These are phyloP conservation scores for Pythium rishiriense DNA, from an alignment of 352 stramenopile species.

Conservation along the genomic window DNA sequence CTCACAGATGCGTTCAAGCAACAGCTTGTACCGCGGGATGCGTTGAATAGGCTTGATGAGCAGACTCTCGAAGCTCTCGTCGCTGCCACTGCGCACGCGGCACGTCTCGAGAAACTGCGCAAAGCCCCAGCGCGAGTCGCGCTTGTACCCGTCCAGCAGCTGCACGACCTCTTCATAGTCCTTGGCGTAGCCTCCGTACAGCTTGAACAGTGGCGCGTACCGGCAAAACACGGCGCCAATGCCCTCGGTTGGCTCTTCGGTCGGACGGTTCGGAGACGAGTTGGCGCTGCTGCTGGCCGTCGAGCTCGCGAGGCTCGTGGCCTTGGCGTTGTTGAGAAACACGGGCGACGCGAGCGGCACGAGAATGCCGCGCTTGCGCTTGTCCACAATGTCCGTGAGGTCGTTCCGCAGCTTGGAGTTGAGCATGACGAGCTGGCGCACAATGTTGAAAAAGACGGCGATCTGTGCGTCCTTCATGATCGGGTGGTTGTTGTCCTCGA, in stretches of 20 bases:
- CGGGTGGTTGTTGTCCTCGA: slow-evolving; percentile 75
- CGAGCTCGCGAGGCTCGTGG: slow-evolving; percentile 6
- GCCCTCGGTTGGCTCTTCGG: slow-evolving; percentile 30
- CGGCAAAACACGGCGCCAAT: slow-evolving; percentile 80
- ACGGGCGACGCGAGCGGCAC: slow-evolving; percentile 23
- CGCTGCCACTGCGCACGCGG: slow-evolving; percentile 44
- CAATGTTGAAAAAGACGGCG: slow-evolving; percentile 86
- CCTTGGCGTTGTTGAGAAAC: slow-evolving; percentile 11
- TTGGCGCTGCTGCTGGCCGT: slow-evolving; percentile 9
- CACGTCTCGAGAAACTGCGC: slow-evolving; percentile 60
- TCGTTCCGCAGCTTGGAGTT: slow-evolving; percentile 85
- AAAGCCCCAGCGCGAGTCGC: slow-evolving; percentile 51
- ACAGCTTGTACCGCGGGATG: slow-evolving; percentile 90
- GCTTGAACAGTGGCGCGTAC: slow-evolving; percentile 81
- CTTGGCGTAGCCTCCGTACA: slow-evolving; percentile 83
- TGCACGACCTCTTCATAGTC: slow-evolving; percentile 78
- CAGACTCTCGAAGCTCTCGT: slow-evolving; percentile 80
- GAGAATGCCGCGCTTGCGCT: slow-evolving; percentile 18
- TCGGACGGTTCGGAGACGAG: slow-evolving; percentile 15
- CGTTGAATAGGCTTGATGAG: slow-evolving; percentile 93
- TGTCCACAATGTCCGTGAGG: slow-evolving; percentile 56
- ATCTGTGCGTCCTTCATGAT: slow-evolving; percentile 86
- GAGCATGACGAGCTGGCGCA: slow-evolving; percentile 80
- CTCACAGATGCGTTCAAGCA: slow-evolving; percentile 79
- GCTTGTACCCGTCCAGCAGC: slow-evolving; percentile 56